phyloP scores from a whole-genome alignment of 352 stramenopile species.

The Pelagophyceae sp. region DNA sequence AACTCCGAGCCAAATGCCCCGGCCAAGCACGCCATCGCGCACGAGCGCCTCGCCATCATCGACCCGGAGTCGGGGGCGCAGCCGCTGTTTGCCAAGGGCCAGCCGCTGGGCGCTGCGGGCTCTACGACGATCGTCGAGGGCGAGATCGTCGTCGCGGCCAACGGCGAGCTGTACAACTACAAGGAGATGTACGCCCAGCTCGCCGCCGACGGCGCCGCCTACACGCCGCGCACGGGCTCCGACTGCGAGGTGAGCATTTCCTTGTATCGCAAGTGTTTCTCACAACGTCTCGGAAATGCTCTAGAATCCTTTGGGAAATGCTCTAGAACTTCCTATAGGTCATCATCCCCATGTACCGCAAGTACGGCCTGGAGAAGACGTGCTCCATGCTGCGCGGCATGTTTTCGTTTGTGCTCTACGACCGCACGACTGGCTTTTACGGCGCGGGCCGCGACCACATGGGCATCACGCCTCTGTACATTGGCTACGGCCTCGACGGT shows the following conservation, averaged over 20 bases:
- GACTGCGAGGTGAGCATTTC: constrained; percentile 94
- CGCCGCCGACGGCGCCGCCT: constrained; percentile 47
- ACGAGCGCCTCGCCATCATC: constrained; percentile 96
- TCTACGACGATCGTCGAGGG: constrained; percentile 49
- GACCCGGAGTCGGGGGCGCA: constrained; percentile 83
- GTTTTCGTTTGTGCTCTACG: constrained; percentile 98
- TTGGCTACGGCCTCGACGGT: constrained; percentile 91
- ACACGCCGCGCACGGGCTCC: constrained; percentile 84
- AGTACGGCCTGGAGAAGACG: constrained; percentile 56
- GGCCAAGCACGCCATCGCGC: constrained; percentile 66
- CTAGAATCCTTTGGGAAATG: no score
- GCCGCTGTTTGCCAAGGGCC: constrained; percentile 42
- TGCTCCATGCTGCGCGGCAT: constrained; percentile 90
- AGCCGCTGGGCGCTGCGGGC: no score
- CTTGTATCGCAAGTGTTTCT: no score
- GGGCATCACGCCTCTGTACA: constrained; percentile 96
- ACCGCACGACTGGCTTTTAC: constrained; percentile 80
- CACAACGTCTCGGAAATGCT: no score
- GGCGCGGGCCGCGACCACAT: constrained; percentile 91
- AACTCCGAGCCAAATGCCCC: constrained; percentile 44
- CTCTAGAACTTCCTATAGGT: no score
- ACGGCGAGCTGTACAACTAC: constrained; percentile 99
- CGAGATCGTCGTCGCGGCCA: constrained; percentile 86
- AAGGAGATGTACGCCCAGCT: constrained; percentile 80
- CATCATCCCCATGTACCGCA: constrained; percentile 60